phyloP scores from a whole-genome alignment of 2,329 filamentous ascomycete species.

The Microcyclosporella mali region DNA sequence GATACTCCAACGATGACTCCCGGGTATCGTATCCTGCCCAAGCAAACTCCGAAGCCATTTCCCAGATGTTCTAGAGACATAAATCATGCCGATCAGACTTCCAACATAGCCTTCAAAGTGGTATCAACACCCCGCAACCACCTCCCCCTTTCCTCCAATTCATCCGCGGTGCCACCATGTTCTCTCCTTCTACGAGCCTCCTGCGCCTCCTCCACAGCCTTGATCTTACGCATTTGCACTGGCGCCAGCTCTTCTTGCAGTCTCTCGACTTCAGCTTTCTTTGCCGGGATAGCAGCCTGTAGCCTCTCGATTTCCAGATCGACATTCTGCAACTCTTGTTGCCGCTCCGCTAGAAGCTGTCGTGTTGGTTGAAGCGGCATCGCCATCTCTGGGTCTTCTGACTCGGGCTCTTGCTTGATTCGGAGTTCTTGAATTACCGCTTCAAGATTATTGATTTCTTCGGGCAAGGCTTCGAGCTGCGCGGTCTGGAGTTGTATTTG shows the following conservation, averaged over 20 bases:
- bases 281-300: slow-evolving; percentile 57
- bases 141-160: slow-evolving; percentile 67
- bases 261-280: slow-evolving; percentile 60
- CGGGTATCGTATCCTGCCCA: no score
- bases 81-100: slow-evolving; percentile 27
- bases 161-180: slow-evolving; percentile 60
- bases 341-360: slow-evolving; percentile 34
- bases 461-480: slow-evolving; percentile 47
- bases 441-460: slow-evolving; percentile 48
- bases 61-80: no score
- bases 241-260: slow-evolving; percentile 62
- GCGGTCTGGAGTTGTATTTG: slow-evolving; percentile 48
- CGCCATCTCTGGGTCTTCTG: slow-evolving; percentile 34
- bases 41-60: no score
- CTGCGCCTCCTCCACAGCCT: slow-evolving; percentile 59
- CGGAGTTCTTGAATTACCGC: slow-evolving; percentile 44
- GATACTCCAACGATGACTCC: no score
- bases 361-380: slow-evolving; percentile 41
- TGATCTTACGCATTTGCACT: slow-evolving; percentile 61
- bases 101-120: slow-evolving; percentile 57
- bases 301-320: slow-evolving; percentile 44
- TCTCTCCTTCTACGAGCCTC: slow-evolving; percentile 66
- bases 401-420: slow-evolving; percentile 32
- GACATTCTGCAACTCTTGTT: slow-evolving; percentile 37
- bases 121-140: slow-evolving; percentile 69